phyloP scores from a whole-genome alignment of 2,329 filamentous ascomycete species.

The Phaeosphaeria sp. region DNA sequence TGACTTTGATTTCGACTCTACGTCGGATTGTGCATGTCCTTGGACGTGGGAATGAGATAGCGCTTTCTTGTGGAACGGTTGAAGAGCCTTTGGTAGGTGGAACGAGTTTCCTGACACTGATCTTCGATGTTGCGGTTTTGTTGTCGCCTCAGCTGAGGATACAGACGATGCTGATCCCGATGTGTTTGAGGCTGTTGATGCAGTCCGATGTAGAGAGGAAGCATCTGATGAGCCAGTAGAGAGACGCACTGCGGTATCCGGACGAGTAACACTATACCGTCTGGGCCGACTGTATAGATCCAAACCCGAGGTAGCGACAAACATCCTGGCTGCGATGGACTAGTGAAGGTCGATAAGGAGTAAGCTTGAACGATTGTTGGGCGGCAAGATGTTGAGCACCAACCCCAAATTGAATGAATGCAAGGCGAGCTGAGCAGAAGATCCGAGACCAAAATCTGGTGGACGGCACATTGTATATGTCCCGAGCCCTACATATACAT shows the following conservation, averaged over 20 bases:
- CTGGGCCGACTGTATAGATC: slow-evolving; percentile 2
- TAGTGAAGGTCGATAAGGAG: not conserved
- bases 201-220: slow-evolving; percentile 16
- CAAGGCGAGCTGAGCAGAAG: slow-evolving; percentile 1
- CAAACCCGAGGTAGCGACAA: not conserved
- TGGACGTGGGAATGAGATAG: slow-evolving; percentile 7
- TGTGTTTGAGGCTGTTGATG: slow-evolving; percentile 16
- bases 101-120: slow-evolving; percentile 17
- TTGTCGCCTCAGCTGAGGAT: slow-evolving; percentile 6
- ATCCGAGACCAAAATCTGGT: slow-evolving; percentile 4
- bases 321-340: not conserved
- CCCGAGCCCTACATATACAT: slow-evolving; percentile 1
- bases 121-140: slow-evolving; percentile 17
- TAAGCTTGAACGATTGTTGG: not conserved
- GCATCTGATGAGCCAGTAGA: slow-evolving; percentile 17
- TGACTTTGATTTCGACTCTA: not conserved
- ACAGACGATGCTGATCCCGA: slow-evolving; percentile 22
- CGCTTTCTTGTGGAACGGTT: slow-evolving; percentile 20
- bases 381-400: not conserved
- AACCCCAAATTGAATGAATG: not conserved
- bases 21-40: not conserved
- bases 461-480: slow-evolving; percentile 17
- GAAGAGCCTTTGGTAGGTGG: slow-evolving; percentile 9
- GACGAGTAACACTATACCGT: slow-evolving; percentile 3
- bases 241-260: slow-evolving; percentile 6